Evolutionary conservation across 1,284 basidiomycete species (phyloP).

Genomic region (Boletus holoroseus): DNA sequence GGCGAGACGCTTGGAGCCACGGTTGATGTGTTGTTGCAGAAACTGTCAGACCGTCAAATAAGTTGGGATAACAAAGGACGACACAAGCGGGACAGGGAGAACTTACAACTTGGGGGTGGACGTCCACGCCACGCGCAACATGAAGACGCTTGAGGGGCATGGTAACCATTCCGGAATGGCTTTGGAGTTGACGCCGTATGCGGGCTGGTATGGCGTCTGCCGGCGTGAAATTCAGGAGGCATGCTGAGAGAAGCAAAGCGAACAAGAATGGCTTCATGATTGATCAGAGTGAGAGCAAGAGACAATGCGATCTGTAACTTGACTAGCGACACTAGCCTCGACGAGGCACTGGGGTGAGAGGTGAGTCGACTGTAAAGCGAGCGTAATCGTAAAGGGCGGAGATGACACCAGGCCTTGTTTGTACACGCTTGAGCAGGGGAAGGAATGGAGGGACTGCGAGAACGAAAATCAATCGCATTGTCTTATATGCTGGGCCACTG

Average conservation of each 20-base stretch:
- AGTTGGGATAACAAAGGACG: background rate
- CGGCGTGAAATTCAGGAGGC: constrained; percentile 10
- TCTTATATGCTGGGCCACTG: constrained; percentile 12
- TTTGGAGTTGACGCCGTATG: constrained; percentile 11
- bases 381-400: constrained; percentile 6
- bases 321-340: constrained; percentile 14
- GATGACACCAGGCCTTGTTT: constrained; percentile 24
- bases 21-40: constrained; percentile 69
- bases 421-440: constrained; percentile 1
- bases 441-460: constrained; percentile 1
- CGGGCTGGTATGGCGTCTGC: constrained; percentile 20
- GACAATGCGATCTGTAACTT: constrained; percentile 4
- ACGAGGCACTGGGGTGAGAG: background rate
- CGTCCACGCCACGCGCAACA: constrained; percentile 24
- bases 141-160: constrained; percentile 27
- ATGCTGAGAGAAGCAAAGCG: constrained; percentile 21
- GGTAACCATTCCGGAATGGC: constrained; percentile 22
- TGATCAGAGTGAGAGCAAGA: background rate
- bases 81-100: background rate
- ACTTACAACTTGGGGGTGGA: constrained; percentile 64
- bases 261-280: constrained; percentile 21
- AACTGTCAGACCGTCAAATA: constrained; percentile 37
- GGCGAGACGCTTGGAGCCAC: constrained; percentile 57
- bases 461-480: constrained; percentile 18
- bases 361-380: constrained; percentile 15